These are phyloP conservation scores for Galerina sulciceps DNA, from an alignment of 768 basidiomycete genomes.

Conservation along the genomic window DNA sequence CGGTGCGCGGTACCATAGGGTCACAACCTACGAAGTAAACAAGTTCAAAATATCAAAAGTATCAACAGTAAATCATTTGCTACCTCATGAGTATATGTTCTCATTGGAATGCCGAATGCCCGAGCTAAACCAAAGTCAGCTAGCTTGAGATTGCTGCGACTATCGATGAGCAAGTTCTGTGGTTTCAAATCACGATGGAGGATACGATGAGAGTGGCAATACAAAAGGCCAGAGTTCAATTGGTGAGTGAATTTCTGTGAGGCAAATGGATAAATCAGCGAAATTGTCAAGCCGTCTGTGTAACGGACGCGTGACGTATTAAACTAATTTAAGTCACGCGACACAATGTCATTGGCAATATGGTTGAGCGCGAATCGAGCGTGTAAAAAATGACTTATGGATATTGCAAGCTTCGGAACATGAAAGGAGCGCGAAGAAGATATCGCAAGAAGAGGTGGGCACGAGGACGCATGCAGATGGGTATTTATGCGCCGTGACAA, in stretches of 20 bases:
- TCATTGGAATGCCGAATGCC: constrained; percentile 95
- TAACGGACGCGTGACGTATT: constrained; percentile 25
- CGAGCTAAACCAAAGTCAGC: constrained; percentile 96
- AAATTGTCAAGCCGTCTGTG: background rate
- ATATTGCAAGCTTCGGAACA: constrained; percentile 14
- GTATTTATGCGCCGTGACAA: constrained; percentile 5
- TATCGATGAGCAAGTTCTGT: constrained; percentile 93
- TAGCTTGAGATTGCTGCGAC: constrained; percentile 87
- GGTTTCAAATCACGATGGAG: constrained; percentile 98
- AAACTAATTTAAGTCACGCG: constrained; percentile 33
- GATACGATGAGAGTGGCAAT: constrained; percentile 94
- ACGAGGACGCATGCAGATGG: constrained; percentile 1
- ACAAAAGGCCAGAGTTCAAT: constrained; percentile 87
- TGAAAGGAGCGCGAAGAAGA: constrained; percentile 10
- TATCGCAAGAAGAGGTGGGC: constrained; percentile 6
- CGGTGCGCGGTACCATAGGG: constrained; percentile 98
- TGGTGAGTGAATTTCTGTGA: constrained; percentile 94
- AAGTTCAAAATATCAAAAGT: too few species aligned
- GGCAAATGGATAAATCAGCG: constrained; percentile 5
- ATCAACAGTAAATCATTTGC: too few species aligned
- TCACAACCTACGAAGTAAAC: constrained; percentile 76
- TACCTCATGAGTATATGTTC: too few species aligned
- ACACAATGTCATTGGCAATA: constrained; percentile 23
- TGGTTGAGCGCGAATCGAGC: constrained; percentile 12
- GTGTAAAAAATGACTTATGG: background rate